phyloP scores from a whole-genome alignment of 495 filamentous ascomycete genomes.

The Neurospora sp. region DNA sequence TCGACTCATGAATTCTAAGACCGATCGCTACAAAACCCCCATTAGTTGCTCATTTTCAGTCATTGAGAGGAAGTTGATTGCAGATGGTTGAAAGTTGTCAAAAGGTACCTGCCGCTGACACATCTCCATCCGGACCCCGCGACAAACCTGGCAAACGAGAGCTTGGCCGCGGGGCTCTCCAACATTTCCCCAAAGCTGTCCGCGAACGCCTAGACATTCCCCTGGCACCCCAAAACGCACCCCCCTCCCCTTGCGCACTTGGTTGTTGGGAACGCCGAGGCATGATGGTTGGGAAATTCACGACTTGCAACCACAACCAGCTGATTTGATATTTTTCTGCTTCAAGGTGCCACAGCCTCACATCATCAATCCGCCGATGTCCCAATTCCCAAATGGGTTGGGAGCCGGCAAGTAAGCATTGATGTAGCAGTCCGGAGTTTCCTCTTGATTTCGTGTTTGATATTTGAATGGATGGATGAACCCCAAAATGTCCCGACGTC shows the following conservation, averaged over 20 bases:
- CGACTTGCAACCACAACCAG: not conserved
- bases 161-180: slow-evolving; percentile 1
- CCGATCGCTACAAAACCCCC: too few relatives aligned
- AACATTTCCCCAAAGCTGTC: slow-evolving; percentile 12
- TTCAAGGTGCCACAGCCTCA: not conserved
- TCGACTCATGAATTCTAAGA: not conserved
- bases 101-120: not conserved
- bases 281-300: not conserved
- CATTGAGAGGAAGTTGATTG: not conserved
- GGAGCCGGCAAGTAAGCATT: not conserved
- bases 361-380: not conserved
- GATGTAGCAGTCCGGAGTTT: not conserved
- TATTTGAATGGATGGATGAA: not conserved
- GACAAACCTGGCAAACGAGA: not conserved
- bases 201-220: not conserved
- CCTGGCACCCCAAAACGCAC: not conserved
- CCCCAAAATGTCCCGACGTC: not conserved
- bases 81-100: not conserved
- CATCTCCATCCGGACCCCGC: not conserved
- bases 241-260: not conserved
- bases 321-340: not conserved
- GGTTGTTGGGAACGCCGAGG: not conserved
- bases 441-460: not conserved
- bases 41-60: not conserved
- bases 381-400: not conserved